phyloP scores from a whole-genome alignment of 164 flowering plant genomes.

The Santalum album region DNA sequence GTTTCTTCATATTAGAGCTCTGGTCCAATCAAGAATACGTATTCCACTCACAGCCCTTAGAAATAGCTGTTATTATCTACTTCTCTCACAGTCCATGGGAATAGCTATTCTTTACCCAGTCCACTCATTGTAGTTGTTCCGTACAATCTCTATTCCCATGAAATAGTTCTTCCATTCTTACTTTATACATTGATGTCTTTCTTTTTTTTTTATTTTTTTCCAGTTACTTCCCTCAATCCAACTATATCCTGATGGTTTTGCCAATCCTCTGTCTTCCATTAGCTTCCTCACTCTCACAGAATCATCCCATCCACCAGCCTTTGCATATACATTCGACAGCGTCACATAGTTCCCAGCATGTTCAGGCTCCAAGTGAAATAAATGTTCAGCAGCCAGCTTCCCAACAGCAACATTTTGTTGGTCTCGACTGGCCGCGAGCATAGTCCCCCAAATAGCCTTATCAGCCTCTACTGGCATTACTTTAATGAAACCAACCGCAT shows the following conservation, averaged over 20 bases:
- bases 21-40: no score
- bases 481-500: not conserved
- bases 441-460: not conserved
- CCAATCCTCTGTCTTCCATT: constrained; percentile 2
- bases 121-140: no score
- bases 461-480: constrained; percentile 1
- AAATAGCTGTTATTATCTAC: no score
- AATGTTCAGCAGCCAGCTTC: not conserved
- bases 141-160: no score
- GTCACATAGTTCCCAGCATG: constrained; percentile 5
- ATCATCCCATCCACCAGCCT: constrained; percentile 3
- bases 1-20: no score
- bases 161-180: no score
- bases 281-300: constrained; percentile 1
- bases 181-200: no score
- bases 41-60: no score
- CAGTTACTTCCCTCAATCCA: not conserved
- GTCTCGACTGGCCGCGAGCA: constrained; percentile 4
- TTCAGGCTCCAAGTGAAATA: not conserved
- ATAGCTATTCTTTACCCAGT: no score
- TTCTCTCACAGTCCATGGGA: no score
- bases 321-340: not conserved
- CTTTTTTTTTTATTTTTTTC: no score
- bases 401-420: not conserved
- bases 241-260: constrained; percentile 4